Percentiles rank a stretch among this genome's conserved stretches.
Conservation (phyloP, 768 basidiomycete genomes). For the Tylopilus subfusipes region DNA sequence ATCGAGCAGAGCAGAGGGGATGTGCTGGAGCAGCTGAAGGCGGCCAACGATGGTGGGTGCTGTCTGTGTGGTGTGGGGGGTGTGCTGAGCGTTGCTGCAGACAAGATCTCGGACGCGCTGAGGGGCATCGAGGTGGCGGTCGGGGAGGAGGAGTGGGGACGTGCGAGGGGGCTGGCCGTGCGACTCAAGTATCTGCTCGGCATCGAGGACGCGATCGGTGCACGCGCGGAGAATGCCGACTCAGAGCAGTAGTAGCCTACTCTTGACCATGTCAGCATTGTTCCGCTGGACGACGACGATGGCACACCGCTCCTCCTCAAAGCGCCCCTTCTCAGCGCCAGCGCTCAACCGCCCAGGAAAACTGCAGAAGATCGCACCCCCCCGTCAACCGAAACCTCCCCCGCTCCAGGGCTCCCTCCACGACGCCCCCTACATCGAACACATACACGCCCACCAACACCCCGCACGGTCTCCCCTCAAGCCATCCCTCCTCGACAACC, state of each 20-base stretch:
- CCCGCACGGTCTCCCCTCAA: slow-evolving; percentile 22
- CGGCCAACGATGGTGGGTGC: slow-evolving; percentile 54
- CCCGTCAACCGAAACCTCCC: neutral
- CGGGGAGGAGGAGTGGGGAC: slow-evolving; percentile 48
- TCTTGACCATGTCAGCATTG: neutral
- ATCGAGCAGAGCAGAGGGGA: slow-evolving; percentile 57
- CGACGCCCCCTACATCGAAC: slow-evolving; percentile 33
- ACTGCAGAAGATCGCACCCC: slow-evolving; percentile 6
- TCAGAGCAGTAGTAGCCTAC: neutral
- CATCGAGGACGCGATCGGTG: slow-evolving; percentile 40
- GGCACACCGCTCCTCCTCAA: slow-evolving; percentile 7
- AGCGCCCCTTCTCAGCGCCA: slow-evolving; percentile 10
- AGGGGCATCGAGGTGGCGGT: slow-evolving; percentile 48
- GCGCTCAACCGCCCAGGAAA: slow-evolving; percentile 14
- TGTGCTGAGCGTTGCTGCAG: slow-evolving; percentile 35
- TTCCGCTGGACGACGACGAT: neutral
- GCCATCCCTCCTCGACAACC: slow-evolving; percentile 37
- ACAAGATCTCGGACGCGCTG: slow-evolving; percentile 46
- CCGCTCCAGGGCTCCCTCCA: slow-evolving; percentile 33
- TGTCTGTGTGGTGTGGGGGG: neutral
- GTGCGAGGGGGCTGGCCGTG: slow-evolving; percentile 57
- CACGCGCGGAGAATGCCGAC: slow-evolving; percentile 24
- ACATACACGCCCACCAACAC: slow-evolving; percentile 19
- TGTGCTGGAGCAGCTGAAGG: slow-evolving; percentile 48
- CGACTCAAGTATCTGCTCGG: slow-evolving; percentile 72